phyloP scores from a whole-genome alignment of 441 rosid species.

The Raphanus hybrid region DNA sequence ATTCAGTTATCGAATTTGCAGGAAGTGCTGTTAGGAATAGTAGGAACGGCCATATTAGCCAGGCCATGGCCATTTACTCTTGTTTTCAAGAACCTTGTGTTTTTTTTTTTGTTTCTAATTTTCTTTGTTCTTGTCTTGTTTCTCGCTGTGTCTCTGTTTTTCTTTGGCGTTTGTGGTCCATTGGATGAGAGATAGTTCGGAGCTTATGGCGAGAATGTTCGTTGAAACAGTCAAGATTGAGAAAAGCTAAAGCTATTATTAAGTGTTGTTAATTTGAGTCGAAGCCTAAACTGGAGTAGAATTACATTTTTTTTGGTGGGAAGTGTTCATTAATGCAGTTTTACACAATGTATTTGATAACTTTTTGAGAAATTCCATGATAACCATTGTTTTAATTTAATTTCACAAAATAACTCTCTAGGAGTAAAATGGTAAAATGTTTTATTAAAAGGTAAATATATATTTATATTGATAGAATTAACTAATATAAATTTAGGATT shows the following conservation, averaged over 20 bases:
- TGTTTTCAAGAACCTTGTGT: not conserved
- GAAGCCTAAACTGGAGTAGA: not conserved
- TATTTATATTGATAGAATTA: no score
- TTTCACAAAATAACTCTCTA: no score
- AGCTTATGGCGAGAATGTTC: conserved; percentile 38
- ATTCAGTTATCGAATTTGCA: conserved; percentile 45
- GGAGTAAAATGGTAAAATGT: no score
- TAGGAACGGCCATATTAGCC: conserved; percentile 53
- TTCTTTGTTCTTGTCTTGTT: conserved; percentile 28
- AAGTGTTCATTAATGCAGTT: not conserved
- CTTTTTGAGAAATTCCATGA: no score
- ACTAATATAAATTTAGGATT: no score
- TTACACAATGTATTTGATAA: not conserved
- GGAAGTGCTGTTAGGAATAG: conserved; percentile 41
- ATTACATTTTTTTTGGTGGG: not conserved
- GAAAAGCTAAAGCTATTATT: conserved; percentile 13
- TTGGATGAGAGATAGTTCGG: conserved; percentile 36
- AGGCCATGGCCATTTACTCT: conserved; percentile 60
- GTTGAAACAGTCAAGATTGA: conserved; percentile 37
- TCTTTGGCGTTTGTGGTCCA: conserved; percentile 16
- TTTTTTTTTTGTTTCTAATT: conserved; percentile 27
- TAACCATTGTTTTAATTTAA: no score
- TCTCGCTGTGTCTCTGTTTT: conserved; percentile 37
- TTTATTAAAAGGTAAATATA: no score
- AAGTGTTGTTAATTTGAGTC: not conserved